phyloP scores from a whole-genome alignment of 495 filamentous ascomycete species.

The Penicillium ucsense region DNA sequence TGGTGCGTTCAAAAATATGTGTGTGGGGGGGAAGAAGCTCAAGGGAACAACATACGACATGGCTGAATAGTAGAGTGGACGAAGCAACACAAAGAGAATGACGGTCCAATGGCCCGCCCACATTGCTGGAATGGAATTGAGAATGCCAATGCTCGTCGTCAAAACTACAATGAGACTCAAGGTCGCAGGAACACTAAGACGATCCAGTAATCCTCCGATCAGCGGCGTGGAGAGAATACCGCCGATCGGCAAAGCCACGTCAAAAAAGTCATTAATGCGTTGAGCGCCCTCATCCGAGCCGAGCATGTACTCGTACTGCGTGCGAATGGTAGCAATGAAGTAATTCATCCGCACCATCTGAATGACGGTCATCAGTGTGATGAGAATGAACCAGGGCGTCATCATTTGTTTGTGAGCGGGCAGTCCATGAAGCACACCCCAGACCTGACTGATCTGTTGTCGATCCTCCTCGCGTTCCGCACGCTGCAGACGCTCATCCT shows the following conservation, averaged over 20 bases:
- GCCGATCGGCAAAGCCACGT: slow-evolving; percentile 79
- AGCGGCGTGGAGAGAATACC: slow-evolving; percentile 77
- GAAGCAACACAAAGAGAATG: slow-evolving; percentile 55
- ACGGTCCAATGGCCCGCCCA: slow-evolving; percentile 74
- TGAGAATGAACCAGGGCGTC: slow-evolving; percentile 84
- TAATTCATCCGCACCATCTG: slow-evolving; percentile 97
- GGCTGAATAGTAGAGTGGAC: slow-evolving; percentile 42
- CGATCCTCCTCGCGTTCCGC: slow-evolving; percentile 44
- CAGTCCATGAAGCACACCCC: slow-evolving; percentile 76
- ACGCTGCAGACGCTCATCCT: slow-evolving; percentile 43
- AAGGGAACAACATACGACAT: slow-evolving; percentile 36
- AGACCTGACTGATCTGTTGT: slow-evolving; percentile 43
- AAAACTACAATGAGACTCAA: slow-evolving; percentile 59
- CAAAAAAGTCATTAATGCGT: slow-evolving; percentile 77
- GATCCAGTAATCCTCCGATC: slow-evolving; percentile 72
- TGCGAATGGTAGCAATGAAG: slow-evolving; percentile 84
- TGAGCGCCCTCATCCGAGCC: slow-evolving; percentile 46
- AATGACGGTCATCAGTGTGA: slow-evolving; percentile 83
- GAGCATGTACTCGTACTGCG: slow-evolving; percentile 76
- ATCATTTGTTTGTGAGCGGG: slow-evolving; percentile 65
- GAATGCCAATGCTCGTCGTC: slow-evolving; percentile 66
- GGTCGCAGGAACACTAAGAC: slow-evolving; percentile 53
- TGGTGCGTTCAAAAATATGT: background rate
- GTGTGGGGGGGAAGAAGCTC: background rate
- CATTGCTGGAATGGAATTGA: slow-evolving; percentile 63